Base-by-base conservation (phyloP, 306 rosid genomes). In the Acacia acuminata region DNA sequence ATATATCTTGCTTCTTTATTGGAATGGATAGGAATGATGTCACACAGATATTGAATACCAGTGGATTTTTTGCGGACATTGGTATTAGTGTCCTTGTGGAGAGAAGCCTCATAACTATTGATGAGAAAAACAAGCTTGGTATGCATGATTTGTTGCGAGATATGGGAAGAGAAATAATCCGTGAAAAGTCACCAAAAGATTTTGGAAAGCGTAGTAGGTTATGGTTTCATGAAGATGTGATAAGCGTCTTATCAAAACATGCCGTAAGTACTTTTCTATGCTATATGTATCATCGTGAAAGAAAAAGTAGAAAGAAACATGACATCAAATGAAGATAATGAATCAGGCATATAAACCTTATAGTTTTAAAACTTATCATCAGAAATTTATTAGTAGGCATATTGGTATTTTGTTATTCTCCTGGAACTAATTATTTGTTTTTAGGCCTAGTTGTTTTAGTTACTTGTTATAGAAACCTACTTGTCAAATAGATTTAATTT, bases 91-190 rank as follows among this genome's bases (percentile, higher is more conserved):
- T 8, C 64, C 64, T 56, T 56, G 12, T 56, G 64, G 64, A 56
- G 27, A 22, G 14, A 56, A 56, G 30, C 30, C 64, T 56, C 3
- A 4, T 56, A 7, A 56, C 63, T 1, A 1, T 56, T 56, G 27
- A 56, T 56, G 63, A 56, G 63, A 56, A 56, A 1, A 56, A 56
- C 63, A 56, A 56, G 63, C 63, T 56, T 56, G 63, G 27, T 20
- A 64, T 64, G 69, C 69, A 64, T 64, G 69, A 64, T 64, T 64
- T 64, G 40, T 32, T 64, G 42, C 42, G 40, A 25, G 69, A 64
- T 13, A 64, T 64, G 69, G 69, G 69, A 64, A 64, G 69, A 30
- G 69, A 64, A 64, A 64, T 64, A 10, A 64, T 66, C 9, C 25
- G 71, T 66, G 3, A 66, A 7, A 36, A 30, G 10, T 32, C 43